Percentiles rank a stretch among this genome's conserved stretches.
phyloP scores from a whole-genome alignment of 306 rosid genomes.

The Neltuma alba region DNA sequence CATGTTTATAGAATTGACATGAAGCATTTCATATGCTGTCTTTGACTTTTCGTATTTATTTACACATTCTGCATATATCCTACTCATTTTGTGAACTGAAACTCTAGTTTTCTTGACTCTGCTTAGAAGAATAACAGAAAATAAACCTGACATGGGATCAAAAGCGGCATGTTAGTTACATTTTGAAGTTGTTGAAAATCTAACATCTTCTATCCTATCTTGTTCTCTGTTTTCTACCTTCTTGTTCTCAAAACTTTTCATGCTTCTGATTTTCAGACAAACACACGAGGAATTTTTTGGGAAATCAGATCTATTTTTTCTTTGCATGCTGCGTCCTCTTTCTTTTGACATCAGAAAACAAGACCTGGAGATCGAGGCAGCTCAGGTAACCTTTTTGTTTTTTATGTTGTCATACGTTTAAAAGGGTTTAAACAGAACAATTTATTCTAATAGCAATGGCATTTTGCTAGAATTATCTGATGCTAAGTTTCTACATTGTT shows the following conservation, averaged over 20 bases:
- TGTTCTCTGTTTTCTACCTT: neutral
- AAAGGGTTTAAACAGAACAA: neutral
- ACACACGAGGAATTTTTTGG: conserved; percentile 47
- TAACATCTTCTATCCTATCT: neutral
- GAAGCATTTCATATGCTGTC: neutral
- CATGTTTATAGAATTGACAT: neutral
- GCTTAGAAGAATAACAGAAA: neutral
- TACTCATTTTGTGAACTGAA: neutral
- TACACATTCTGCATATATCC: conserved; percentile 1
- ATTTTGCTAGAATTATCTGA: neutral
- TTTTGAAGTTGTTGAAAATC: neutral
- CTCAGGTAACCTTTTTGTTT: conserved; percentile 45
- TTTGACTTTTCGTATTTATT: neutral
- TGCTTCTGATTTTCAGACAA: conserved; percentile 47
- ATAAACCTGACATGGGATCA: neutral
- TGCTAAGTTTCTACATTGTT: neutral
- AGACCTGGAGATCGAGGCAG: conserved; percentile 66
- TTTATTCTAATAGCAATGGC: neutral
- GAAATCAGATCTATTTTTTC: conserved; percentile 49
- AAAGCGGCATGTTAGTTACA: neutral
- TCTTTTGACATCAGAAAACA: conserved; percentile 55
- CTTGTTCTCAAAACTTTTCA: neutral
- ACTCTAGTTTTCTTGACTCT: conserved; percentile 9
- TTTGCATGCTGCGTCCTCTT: conserved; percentile 55
- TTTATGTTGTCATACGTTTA: neutral